phyloP scores from a whole-genome alignment of 495 filamentous ascomycete genomes.

The Aspergillus saccharolyticus region DNA sequence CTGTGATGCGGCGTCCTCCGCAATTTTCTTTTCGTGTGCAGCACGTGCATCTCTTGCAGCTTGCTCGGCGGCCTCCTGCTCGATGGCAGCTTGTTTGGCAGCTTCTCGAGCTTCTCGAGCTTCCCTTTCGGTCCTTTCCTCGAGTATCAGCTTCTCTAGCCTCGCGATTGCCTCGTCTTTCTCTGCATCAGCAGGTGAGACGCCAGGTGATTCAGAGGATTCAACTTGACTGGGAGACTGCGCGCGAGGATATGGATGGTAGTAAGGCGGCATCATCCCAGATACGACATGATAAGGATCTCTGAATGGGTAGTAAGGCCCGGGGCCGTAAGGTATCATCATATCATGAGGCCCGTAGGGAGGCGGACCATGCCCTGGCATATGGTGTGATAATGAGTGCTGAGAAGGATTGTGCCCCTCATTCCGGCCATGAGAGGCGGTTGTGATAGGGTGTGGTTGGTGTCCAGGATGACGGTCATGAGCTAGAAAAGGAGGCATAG shows the following conservation, averaged over 20 bases:
- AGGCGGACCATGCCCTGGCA: slow-evolving; percentile 25
- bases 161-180: slow-evolving; percentile 51
- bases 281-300: slow-evolving; percentile 39
- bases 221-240: slow-evolving; percentile 32
- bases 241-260: slow-evolving; percentile 31
- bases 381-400: slow-evolving; percentile 27
- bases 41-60: slow-evolving; percentile 46
- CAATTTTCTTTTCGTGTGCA: slow-evolving; percentile 39
- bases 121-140: slow-evolving; percentile 41
- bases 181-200: slow-evolving; percentile 27
- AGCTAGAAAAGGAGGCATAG: slow-evolving; percentile 34
- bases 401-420: slow-evolving; percentile 29
- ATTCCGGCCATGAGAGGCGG: slow-evolving; percentile 24
- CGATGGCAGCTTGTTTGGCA: slow-evolving; percentile 31
- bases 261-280: slow-evolving; percentile 39
- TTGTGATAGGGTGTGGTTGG: slow-evolving; percentile 22
- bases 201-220: slow-evolving; percentile 20
- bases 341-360: slow-evolving; percentile 46
- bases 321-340: slow-evolving; percentile 44
- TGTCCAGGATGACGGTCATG: slow-evolving; percentile 32
- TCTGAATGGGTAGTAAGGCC: slow-evolving; percentile 39
- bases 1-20: slow-evolving; percentile 34
- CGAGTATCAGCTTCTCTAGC: slow-evolving; percentile 48
- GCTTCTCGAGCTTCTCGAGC: slow-evolving; percentile 43
- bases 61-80: slow-evolving; percentile 49